Evolutionary conservation across 2,329 filamentous ascomycete species (phyloP), one percentile per base, ranked within the genome.

Genomic region (Hymenoscyphus repandus): DNA sequence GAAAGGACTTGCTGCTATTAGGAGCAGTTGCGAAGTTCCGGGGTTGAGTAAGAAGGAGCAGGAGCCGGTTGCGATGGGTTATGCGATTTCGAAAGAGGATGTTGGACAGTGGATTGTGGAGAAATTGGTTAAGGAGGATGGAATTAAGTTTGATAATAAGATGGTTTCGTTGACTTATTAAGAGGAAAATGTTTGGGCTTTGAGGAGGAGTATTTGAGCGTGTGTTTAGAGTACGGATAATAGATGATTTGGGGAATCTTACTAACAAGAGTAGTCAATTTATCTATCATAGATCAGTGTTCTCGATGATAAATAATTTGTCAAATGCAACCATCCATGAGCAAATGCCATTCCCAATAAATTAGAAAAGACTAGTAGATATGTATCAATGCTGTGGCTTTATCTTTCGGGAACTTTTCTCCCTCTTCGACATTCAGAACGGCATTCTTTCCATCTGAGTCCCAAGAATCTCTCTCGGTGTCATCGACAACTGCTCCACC

Each of bases 71-170:
- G 61, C 56, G 18, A 47, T 64, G 20, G 66, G 67, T 17, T 68
- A 68, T 51, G 59, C 54, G 1, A 61, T 68, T 22, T 53, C 48
- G 18, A 55, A 63, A 42, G 59, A 61, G 51, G 66, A 68, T 52
- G 62, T 64, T 31, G 67, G 66, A 3, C 49, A 52, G 10, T 68
- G 64, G 57, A 56, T 68, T 20, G 63, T 62, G 20, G 44, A 55
- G 31, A 33, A 47, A 20, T n/a, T 45, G 17, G 22, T 32, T 4
- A 38, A 33, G 20, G 9, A 18, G 27, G 27, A 48, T 17, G 32
- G 30, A 10, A 15, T 17, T 12, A 27, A 18, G 11, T 34, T 6
- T 30, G 30, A 45, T 13, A 20, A 40, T 5, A 37, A 37, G 15
- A 37, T 37, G 12, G 34, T 37, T 37, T 13, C 34, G 10, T 17